Evolutionary conservation across 192 early-diverging fungal genomes (phyloP), one percentile per base, ranked within the genome.

Genomic region (Geosiphon pyriformis): DNA sequence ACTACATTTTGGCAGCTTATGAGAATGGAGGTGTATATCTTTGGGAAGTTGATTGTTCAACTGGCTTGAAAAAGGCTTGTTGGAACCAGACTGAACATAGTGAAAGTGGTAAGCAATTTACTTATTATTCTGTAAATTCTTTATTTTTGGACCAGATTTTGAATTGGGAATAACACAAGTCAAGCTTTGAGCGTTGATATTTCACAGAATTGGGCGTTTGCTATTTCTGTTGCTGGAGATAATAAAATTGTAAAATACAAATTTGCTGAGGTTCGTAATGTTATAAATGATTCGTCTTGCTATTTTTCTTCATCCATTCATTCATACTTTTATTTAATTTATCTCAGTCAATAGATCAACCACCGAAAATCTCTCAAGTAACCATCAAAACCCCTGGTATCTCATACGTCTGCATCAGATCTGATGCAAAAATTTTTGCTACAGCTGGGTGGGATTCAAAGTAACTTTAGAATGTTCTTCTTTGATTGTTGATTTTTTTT

Each of bases 401-500:
- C 37, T 69, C 72, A 1, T 65, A 74, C 26, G 48, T 70, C n/a
- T 65, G 59, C 29, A 72, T 78, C 30, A 54, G 76, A 48, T 60
- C 42, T 37, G 76, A 78, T 55, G 48, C 50, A 27, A 74, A 72
- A 53, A 70, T 74, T 30, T 53, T 78, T 20, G 76, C 67, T 1
- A 62, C 73, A 6, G 76, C 76, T 26, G 76, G 72, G 23, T 78
- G 76, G 76, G 76, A 78, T 70, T 65, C 70, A 71, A 73, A 63
- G 75, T 73, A 27, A 37, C 7, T 18, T 27, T 25, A 10, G 20
- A 11, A 6, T 30, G 3, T 32, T 59, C 46, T 30, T 32, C 27
- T 12, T n/a, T 42, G 34, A 48, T 18, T 59, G 32, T 34, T n/a
- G n/a, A n/a, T n/a, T n/a, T n/a, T n/a, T n/a, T n/a, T n/a, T n/a